phyloP scores from a whole-genome alignment of 2,329 filamentous ascomycete genomes.

The Alternaria postmessia region DNA sequence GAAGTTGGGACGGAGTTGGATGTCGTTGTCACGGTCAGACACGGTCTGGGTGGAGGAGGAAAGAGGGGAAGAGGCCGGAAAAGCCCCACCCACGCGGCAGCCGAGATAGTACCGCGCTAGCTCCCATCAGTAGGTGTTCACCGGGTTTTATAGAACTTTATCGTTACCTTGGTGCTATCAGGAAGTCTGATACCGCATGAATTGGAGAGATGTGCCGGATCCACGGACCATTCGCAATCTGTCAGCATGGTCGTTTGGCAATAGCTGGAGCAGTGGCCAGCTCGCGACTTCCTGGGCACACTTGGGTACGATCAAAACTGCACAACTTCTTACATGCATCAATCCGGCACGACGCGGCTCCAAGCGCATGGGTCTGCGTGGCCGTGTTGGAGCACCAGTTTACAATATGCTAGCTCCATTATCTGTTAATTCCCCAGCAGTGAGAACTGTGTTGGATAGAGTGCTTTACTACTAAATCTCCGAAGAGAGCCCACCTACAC shows the following conservation, averaged over 20 bases:
- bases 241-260: not conserved
- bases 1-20: not conserved
- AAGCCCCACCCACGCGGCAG: not conserved
- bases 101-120: conserved; percentile 1
- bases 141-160: not conserved
- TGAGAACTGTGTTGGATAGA: not conserved
- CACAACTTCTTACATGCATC: not conserved
- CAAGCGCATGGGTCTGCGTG: not conserved
- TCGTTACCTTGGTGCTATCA: not conserved
- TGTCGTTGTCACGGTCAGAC: not conserved
- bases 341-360: not conserved
- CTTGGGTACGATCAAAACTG: not conserved
- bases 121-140: conserved; percentile 3
- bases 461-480: not conserved
- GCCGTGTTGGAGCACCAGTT: not conserved
- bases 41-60: conserved; percentile 4
- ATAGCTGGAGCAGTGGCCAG: not conserved
- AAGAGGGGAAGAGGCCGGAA: conserved; percentile 12
- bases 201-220: not conserved
- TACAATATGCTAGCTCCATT: not conserved
- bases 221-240: not conserved
- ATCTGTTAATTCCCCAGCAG: not conserved
- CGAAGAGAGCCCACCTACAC: not conserved
- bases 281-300: not conserved
- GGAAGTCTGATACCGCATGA: not conserved